Base-by-base conservation (phyloP, 2,329 filamentous ascomycete species). In the Cyphellophora europaea region DNA sequence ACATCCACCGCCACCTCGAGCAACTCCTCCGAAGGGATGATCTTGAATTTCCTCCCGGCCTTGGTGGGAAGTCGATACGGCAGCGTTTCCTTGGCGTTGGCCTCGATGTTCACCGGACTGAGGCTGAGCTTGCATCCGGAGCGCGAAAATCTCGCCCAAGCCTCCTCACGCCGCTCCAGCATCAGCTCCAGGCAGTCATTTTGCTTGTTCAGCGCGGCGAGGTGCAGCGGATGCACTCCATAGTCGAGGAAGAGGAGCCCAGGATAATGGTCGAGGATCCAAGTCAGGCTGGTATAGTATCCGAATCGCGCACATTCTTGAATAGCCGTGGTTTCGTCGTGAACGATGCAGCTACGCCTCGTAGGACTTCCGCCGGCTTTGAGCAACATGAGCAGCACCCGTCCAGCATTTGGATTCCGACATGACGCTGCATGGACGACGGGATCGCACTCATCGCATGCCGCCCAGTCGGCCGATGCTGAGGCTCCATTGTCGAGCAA, bases 111-210 rank as follows among this genome's bases (percentile, higher is more conserved):
- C n/a, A n/a, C n/a, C n/a, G n/a, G n/a, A n/a, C n/a, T n/a, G n/a
- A n/a, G n/a, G n/a, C n/a, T n/a, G n/a, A 25, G 8, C n/a, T 25
- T 25, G 8, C 8, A 25, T 25, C 21, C 21, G 8, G 21, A 25
- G 8, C 21, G 21, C 21, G 21, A 8, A n/a, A 25, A 25, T n/a
- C n/a, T 8, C n/a, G 21, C 21, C 28, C 28, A 16, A 12, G 11
- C 28, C 28, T 6, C 28, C 13, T 12, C 11, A 6, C 8, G 6
- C 8, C 11, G 8, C 10, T 19, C 17, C 8, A 32, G 16, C 12
- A 32, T n/a, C 11, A 21, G 11, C 19, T 32, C 30, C 11, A 32
- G 8, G 30, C 11, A 32, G 17, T 16, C 30, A 13, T 32, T 19
- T 16, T 13, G 30, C 10, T 32, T 11, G 30, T 32, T 16, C 6